Evolutionary conservation across 768 basidiomycete genomes (phyloP), one percentile per base, ranked within the genome.

Genomic region (Gloeopeniophorella convolvens): DNA sequence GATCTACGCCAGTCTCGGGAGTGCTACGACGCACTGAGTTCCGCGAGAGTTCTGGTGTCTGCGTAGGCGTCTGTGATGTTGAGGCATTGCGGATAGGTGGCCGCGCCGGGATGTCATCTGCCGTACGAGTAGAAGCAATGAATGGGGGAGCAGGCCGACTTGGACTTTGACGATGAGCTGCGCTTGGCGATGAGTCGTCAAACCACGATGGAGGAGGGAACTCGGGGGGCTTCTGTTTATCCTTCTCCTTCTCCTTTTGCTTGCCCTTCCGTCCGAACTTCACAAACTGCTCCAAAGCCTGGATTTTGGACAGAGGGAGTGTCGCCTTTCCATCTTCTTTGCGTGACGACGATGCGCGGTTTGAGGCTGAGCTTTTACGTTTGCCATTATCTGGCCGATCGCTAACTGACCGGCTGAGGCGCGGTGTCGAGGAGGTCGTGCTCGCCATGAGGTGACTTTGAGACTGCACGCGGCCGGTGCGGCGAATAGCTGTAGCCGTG

Each of bases 171-270:
- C 13, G 24, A 42, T 42, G 42, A n/a, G n/a, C 13, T 8, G 3
- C 42, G 18, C 23, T 24, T 3, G 2, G 21, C 1, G 42, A 15
- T 5, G 42, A 24, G 21, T 42, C 27, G 26, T 28, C 30, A 24
- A 48, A 37, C 61, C 61, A 57, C 5, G 43, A 42, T 10, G 49
- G n/a, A 27, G 63, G 61, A 20, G 61, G 59, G 35, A 58, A 55
- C 20, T 47, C 28, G 26, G 33, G 20, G 18, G 34, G 28, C 40
- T 33, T 36, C 11, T 34, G 41, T 13, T 26, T 42, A 27, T 13
- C 40, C 43, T 42, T 37, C 33, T 28, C 47, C 32, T 37, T 35
- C 8, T 50, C 54, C 18, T 35, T 54, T 18, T 33, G 41, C 27
- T 49, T 54, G 1, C 52, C 52, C 15, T 54, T 56, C 52, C 55